Evolutionary conservation across 257 asterid species (phyloP).

Genomic region (Gentiana macrophylla): DNA sequence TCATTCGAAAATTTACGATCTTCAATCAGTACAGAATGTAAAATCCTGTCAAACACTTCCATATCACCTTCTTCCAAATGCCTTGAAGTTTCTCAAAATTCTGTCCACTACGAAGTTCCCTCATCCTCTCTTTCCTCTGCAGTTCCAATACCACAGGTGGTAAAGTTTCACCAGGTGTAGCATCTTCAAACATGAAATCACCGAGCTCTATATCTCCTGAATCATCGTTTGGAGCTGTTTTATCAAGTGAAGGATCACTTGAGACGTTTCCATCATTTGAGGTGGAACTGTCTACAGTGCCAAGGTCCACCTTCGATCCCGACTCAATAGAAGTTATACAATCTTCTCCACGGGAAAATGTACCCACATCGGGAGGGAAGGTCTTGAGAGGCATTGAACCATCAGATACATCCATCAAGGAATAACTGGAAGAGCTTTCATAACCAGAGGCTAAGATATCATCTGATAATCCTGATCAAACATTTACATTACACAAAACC

Average conservation of each 20-base stretch:
- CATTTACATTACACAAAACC: conserved; percentile 14
- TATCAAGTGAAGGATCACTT: conserved; percentile 21
- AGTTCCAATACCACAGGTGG: conserved; percentile 48
- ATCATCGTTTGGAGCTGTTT: conserved; percentile 34
- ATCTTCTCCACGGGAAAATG: conserved; percentile 20
- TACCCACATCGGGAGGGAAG: conserved; percentile 22
- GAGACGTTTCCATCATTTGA: conserved; percentile 22
- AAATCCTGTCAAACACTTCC: conserved; percentile 6
- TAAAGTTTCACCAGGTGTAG: conserved; percentile 28
- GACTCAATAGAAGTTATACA: conserved; percentile 21
- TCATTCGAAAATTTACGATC: too few species aligned
- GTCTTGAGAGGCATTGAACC: conserved; percentile 25
- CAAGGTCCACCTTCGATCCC: conserved; percentile 30
- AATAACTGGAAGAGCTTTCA: conserved; percentile 32
- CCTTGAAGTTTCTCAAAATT: conserved; percentile 81
- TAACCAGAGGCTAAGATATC: conserved; percentile 66
- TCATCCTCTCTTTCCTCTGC: conserved; percentile 61
- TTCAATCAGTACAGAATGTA: too few species aligned
- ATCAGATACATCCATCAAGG: conserved; percentile 29
- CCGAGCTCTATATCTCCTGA: conserved; percentile 74
- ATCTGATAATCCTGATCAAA: conserved; percentile 57
- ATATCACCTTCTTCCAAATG: conserved; percentile 86
- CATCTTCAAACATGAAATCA: conserved; percentile 60
- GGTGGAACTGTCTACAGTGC: conserved; percentile 19
- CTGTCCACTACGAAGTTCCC: conserved; percentile 56